These are phyloP conservation scores for Diutina ranongensis DNA, from an alignment of 1,139 yeast genomes.

Conservation along the genomic window DNA sequence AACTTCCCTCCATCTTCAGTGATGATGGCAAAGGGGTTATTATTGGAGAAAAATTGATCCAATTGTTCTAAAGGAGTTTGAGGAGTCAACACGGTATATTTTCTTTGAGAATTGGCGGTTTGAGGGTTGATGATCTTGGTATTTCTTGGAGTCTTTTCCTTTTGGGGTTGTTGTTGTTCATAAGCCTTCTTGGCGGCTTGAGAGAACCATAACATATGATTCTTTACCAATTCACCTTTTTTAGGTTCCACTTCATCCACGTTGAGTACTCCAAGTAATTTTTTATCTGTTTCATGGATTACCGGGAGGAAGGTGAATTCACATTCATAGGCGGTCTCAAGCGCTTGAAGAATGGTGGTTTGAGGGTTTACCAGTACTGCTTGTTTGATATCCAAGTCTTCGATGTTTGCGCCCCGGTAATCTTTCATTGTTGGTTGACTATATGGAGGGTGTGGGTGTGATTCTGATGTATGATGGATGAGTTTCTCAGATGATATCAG, in stretches of 20 bases:
- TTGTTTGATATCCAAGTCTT: conserved; percentile 51
- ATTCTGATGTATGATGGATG: not conserved
- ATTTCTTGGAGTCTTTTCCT: conserved; percentile 16
- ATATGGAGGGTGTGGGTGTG: too few relatives aligned
- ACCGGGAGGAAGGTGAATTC: conserved; percentile 51
- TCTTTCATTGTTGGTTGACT: conserved; percentile 23
- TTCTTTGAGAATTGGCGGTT: conserved; percentile 12
- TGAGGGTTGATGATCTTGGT: conserved; percentile 21
- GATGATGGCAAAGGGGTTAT: conserved; percentile 46
- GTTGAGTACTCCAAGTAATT: conserved; percentile 44
- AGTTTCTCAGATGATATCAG: not conserved
- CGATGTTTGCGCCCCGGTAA: conserved; percentile 45
- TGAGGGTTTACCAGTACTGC: conserved; percentile 46
- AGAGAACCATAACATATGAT: conserved; percentile 35
- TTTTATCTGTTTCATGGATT: conserved; percentile 36
- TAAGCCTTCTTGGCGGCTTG: conserved; percentile 26
- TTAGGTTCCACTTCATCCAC: conserved; percentile 27
- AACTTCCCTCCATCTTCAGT: conserved; percentile 44
- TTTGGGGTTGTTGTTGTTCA: conserved; percentile 14
- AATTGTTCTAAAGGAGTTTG: conserved; percentile 46
- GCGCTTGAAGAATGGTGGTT: conserved; percentile 36
- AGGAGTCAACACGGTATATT: conserved; percentile 39
- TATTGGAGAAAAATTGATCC: conserved; percentile 38
- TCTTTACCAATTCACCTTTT: conserved; percentile 17
- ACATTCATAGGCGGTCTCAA: conserved; percentile 41